These are phyloP conservation scores for Schizochytrium sp. DNA, from an alignment of 108 stramenopile species.

Conservation along the genomic window DNA sequence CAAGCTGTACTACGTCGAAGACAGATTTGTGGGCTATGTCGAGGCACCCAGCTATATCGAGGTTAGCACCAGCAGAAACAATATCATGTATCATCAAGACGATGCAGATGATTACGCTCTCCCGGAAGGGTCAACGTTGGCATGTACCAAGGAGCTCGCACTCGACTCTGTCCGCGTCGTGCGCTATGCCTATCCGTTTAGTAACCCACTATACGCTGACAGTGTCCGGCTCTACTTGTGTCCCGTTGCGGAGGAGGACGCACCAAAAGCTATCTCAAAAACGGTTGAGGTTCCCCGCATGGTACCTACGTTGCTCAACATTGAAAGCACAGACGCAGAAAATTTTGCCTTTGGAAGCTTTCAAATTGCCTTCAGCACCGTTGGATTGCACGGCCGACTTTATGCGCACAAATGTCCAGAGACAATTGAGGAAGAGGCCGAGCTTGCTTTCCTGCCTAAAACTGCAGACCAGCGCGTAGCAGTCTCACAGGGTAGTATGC, in stretches of 20 bases:
- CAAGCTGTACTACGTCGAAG: too few relatives aligned
- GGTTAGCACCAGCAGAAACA: too few relatives aligned
- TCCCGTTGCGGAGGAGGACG: background rate
- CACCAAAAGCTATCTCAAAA: background rate
- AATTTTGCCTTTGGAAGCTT: background rate
- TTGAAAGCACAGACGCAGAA: background rate
- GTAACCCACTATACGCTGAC: background rate
- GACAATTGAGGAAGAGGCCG: background rate
- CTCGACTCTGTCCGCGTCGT: too few relatives aligned
- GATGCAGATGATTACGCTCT: too few relatives aligned
- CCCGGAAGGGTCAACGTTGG: too few relatives aligned
- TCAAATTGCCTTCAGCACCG: background rate
- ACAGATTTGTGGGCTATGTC: too few relatives aligned
- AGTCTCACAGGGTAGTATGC: background rate
- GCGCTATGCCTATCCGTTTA: too few relatives aligned
- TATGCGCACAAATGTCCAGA: background rate
- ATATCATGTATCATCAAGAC: too few relatives aligned
- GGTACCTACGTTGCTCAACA: background rate
- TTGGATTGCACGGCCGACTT: background rate
- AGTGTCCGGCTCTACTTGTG: background rate
- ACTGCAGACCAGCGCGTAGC: background rate
- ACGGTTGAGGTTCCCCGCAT: background rate
- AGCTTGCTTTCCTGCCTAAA: background rate
- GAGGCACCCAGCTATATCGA: too few relatives aligned
- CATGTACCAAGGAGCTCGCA: too few relatives aligned